Base-by-base conservation (phyloP, 1,284 basidiomycete genomes). In the Rhodotorula sp. region DNA sequence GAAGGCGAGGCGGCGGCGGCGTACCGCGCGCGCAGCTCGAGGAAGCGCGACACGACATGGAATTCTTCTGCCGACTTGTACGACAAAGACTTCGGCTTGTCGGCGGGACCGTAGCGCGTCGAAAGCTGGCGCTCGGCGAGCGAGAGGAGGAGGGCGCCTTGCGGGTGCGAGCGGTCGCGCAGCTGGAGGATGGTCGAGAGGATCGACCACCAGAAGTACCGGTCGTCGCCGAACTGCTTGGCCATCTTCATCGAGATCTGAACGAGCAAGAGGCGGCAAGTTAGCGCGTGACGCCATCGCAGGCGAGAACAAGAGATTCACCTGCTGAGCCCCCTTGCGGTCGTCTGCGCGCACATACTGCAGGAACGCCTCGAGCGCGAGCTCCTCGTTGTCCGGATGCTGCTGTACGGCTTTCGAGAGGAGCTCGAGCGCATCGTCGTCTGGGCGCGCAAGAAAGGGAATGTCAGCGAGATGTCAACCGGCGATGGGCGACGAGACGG, bases 181-280 rank as follows among this genome's bases (percentile, higher is more conserved):
- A 81, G 75, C 46, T 81, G 91, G n/a, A 93, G 86, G 52, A 92
- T 84, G 16, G 90, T 87, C 72, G 89, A 87, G 77, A 91, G 88
- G 44, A 91, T 86, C 73, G 86, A 89, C 91, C 91, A 94, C 81
- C 90, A 93, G 55, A 92, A 82, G 80, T 91, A 93, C 59, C 88
- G 85, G 66, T 91, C 89, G 44, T 90, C 87, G 68, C 88, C 86
- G 79, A 91, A 91, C 74, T 88, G 87, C 77, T 89, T 91, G 82
- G 88, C 85, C 87, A 92, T 87, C 78, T 87, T 88, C 54, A 76
- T 78, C 71, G 57, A 72, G 73, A 78, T 27, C 64, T 66, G 59
- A 52, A 48, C 7, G 13, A 61, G 23, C 42, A 34, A 41, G 50
- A 58, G 59, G 74, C 66, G 44, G 23, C 14, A 58, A 61, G 70